Base-by-base conservation (phyloP, 2,329 filamentous ascomycete genomes). In the Ramichloridium luteum region DNA sequence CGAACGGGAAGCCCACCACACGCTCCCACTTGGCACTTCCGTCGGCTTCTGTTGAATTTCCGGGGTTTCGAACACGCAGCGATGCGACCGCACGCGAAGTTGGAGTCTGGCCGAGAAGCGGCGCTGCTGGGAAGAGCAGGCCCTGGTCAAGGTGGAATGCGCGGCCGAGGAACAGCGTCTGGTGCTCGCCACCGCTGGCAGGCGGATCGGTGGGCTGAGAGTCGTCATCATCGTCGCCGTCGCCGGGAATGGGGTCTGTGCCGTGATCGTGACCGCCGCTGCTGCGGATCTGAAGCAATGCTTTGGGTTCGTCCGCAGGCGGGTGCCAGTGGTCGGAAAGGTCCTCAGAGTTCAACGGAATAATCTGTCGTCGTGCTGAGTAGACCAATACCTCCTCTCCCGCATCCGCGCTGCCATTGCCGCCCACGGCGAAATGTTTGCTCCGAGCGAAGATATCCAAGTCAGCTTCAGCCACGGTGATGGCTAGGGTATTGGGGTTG, bases 401-500 rank as follows among this genome's bases (percentile, higher is more conserved):
- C 9, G 29, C 16, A n/a, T n/a, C n/a, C 18, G 13, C 23, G 18
- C 33, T 30, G 14, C 36, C 20, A n/a, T 23, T 23, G 20, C 20
- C 20, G 20, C n/a, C 20, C 20, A 27, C n/a, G 13, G 82, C 81
- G 9, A 88, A 80, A 51, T 88, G 81, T 38, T 81, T 83, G 37
- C 85, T 94, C 58, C 92, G 93, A 16, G 90, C 90, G 57, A 96
- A 96, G 17, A 98, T 72, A 49, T 92, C 85, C 35, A 96, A 68
- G 53, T 96, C 85, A 51, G 92, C 79, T 28, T 86, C 77, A 41
- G 81, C 77, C 22, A 98, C 74, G 2, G 80, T 80, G 25, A 98
- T 80, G 2, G 84, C 76, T 23, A 96, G 80, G 25, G 94, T 76
- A 46, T 96, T 98, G 1, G 88, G 86, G 53, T 98, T 98, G 46